A percentile compares a stretch with the other conserved stretches of the same genome.
Conservation (phyloP, 2,329 filamentous ascomycete species). For the Cladosporium austrohemisphaericum region DNA sequence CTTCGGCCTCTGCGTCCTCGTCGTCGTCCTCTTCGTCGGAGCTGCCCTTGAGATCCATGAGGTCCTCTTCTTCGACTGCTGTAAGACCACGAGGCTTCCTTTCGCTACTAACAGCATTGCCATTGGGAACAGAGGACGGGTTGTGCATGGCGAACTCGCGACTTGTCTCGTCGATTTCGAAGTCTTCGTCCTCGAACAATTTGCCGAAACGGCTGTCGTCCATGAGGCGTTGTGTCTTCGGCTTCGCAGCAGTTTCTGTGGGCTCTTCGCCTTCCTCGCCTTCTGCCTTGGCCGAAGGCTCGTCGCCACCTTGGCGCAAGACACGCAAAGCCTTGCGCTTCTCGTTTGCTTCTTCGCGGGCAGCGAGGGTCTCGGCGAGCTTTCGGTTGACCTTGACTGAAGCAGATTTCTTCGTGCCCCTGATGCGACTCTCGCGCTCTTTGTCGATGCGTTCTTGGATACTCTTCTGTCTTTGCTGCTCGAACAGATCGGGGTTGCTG, state of each 20-base stretch:
- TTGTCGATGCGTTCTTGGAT: constrained; percentile 96
- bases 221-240: constrained; percentile 54
- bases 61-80: constrained; percentile 58
- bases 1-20: constrained; percentile 34
- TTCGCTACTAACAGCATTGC: constrained; percentile 30
- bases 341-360: constrained; percentile 65
- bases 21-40: constrained; percentile 36
- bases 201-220: constrained; percentile 81
- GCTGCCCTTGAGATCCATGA: constrained; percentile 41
- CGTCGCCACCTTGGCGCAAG: constrained; percentile 59
- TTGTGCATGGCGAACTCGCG: constrained; percentile 86
- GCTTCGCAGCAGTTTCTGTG: constrained; percentile 28
- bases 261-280: constrained; percentile 44
- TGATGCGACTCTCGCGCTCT: constrained; percentile 89
- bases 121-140: constrained; percentile 63
- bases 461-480: constrained; percentile 85
- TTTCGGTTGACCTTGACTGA: constrained; percentile 89
- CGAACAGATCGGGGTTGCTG: constrained; percentile 87
- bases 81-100: constrained; percentile 49
- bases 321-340: constrained; percentile 44
- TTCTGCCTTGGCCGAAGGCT: constrained; percentile 36
- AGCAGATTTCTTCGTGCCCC: constrained; percentile 84
- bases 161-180: constrained; percentile 83
- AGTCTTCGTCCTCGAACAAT: constrained; percentile 90
- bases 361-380: constrained; percentile 60